Evolutionary conservation across 2,329 filamentous ascomycete genomes (phyloP), one percentile per base, ranked within the genome.

Genomic region (Stagonosporopsis vannaccii): DNA sequence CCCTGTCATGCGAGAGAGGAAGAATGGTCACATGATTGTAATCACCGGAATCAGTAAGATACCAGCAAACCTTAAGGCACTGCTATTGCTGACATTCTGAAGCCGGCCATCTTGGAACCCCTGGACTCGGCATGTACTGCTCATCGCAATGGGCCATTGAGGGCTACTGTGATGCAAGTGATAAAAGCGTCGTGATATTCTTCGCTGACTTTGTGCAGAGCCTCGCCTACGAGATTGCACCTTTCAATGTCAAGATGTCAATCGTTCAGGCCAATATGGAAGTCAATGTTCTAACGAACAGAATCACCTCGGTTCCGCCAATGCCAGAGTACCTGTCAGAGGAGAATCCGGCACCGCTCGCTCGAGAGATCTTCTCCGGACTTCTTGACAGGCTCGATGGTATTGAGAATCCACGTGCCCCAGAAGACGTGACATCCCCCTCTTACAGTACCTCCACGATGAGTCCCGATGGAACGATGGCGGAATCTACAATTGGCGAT

Each of bases 181-280:
- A 23, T 15, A n/a, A 2, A 6, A 5, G 9, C 15, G 4, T 35
- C 19, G 2, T 32, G 9, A 43, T 40, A 15, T 19, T n/a, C 11
- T 25, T 15, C 6, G 20, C 28, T 50, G 22, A 48, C 19, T 5
- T 8, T 8, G 2, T 23, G 2, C 58, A 84, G 81, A 87, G 91
- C 57, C 83, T 99, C 22, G 93, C 94, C 1, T 99, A 97, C 77
- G 95, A 99, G 77, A 90, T 99, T 61, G 77, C 94, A 0, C 95
- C 95, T 0, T 98, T 98, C 81, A 97, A 97, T 78, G 87, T 98
- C 79, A 96, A 94, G 76, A 86, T 98, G 75, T 97, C 92, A 36
- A 93, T 98, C 64, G 89, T 99, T 40, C 94, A 99, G 80, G 92
- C 93, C 23, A 96, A 92, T 77, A 92, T 97, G 78, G 94, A 98